phyloP scores from a whole-genome alignment of 805 yeast species.

The Metschnikowia baotianmanensis region DNA sequence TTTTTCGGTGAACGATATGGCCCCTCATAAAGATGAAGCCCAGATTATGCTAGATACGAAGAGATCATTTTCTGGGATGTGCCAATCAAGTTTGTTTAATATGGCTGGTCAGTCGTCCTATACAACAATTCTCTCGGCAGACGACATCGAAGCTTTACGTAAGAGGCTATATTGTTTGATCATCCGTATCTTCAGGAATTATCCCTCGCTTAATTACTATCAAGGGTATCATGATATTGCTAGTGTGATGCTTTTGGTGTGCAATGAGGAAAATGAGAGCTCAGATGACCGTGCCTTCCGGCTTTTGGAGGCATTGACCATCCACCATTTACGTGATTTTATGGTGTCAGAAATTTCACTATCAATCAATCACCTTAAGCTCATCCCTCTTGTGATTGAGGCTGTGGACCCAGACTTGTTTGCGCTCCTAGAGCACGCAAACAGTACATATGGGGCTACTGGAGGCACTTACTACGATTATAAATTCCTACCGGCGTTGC shows the following conservation, averaged over 20 bases:
- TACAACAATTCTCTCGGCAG: conserved; percentile 32
- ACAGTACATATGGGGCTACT: conserved; percentile 23
- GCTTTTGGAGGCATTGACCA: conserved; percentile 54
- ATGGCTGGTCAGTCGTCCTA: conserved; percentile 24
- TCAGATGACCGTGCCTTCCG: conserved; percentile 35
- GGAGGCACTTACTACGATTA: conserved; percentile 34
- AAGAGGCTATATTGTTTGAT: conserved; percentile 44
- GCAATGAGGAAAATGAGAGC: conserved; percentile 23
- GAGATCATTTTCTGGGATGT: conserved; percentile 55
- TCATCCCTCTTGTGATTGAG: conserved; percentile 63
- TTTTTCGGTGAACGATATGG: conserved; percentile 25
- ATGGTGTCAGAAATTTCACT: conserved; percentile 71
- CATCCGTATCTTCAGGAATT: conserved; percentile 51
- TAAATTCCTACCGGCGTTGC: conserved; percentile 55
- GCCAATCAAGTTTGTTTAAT: conserved; percentile 28
- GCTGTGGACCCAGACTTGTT: conserved; percentile 47
- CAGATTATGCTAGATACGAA: conserved; percentile 80
- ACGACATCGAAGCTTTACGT: conserved; percentile 36
- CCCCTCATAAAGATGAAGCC: conserved; percentile 65
- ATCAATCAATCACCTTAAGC: conserved; percentile 59
- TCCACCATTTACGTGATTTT: conserved; percentile 73
- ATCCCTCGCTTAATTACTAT: conserved; percentile 70
- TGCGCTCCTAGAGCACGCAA: conserved; percentile 38
- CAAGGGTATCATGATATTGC: conserved; percentile 94
- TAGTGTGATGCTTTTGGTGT: conserved; percentile 58